A percentile compares a stretch with the other conserved stretches of the same genome.
phyloP scores from a whole-genome alignment of 306 rosid genomes.

The Cucurbita pepo region DNA sequence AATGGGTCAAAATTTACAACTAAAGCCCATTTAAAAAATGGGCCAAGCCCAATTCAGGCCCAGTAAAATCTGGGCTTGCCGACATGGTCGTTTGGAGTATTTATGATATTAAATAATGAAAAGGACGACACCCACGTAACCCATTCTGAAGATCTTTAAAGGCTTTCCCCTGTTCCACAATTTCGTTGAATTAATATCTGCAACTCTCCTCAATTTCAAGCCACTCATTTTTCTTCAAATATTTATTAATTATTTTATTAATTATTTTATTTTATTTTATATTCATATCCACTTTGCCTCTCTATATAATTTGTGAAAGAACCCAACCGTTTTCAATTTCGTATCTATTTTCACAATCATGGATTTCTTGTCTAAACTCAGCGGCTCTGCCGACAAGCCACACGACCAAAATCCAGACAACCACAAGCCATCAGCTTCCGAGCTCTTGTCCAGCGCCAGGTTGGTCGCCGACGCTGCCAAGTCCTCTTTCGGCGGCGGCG shows the following conservation, averaged over 20 bases:
- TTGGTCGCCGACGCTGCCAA: constrained; percentile 9
- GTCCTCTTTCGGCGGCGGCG: not conserved
- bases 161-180: not conserved
- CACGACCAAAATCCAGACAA: not conserved
- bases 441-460: constrained; percentile 8
- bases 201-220: not conserved
- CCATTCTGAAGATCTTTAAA: not conserved
- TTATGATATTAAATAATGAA: not conserved
- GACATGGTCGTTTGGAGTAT: constrained; percentile 1
- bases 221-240: not conserved
- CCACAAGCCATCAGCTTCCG: not conserved
- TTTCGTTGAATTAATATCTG: not conserved
- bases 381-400: not conserved
- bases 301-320: not conserved
- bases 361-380: not conserved
- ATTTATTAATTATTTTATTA: too few species aligned
- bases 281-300: not conserved
- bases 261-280: not conserved
- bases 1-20: not conserved
- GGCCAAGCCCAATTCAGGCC: not conserved
- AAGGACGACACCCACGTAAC: not conserved
- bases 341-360: not conserved
- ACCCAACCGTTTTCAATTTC: not conserved
- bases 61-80: not conserved
- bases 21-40: not conserved